Conservation (phyloP, 2,329 filamentous ascomycete genomes). For the Curvularia sp. region DNA sequence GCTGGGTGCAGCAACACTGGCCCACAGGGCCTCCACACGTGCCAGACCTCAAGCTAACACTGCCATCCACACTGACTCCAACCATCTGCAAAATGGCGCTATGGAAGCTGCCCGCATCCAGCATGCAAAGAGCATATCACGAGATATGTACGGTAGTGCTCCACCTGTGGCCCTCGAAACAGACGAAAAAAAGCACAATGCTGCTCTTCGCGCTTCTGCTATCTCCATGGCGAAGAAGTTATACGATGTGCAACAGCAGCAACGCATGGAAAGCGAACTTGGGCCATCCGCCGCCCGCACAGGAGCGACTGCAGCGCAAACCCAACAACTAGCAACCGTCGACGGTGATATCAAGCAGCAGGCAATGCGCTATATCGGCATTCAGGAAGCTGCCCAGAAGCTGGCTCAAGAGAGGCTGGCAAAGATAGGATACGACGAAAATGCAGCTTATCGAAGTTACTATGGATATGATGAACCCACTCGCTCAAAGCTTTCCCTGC, state of each 20-base stretch:
- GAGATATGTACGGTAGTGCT: slow-evolving; percentile 78
- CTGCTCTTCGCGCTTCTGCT: slow-evolving; percentile 80
- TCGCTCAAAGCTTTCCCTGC: slow-evolving; percentile 60
- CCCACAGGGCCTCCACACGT: slow-evolving; percentile 59
- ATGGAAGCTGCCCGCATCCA: slow-evolving; percentile 69
- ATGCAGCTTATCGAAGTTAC: slow-evolving; percentile 74
- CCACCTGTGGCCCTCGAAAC: slow-evolving; percentile 75
- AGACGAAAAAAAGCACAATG: slow-evolving; percentile 75
- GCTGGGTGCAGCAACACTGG: slow-evolving; percentile 74
- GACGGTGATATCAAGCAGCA: slow-evolving; percentile 61
- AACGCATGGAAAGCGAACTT: slow-evolving; percentile 59
- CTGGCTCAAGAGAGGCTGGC: slow-evolving; percentile 83
- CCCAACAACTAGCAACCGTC: slow-evolving; percentile 38
- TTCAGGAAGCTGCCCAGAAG: slow-evolving; percentile 88
- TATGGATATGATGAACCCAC: slow-evolving; percentile 69
- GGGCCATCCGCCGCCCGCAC: slow-evolving; percentile 46
- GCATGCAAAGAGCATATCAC: slow-evolving; percentile 72
- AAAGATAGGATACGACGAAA: slow-evolving; percentile 76
- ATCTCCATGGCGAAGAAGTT: slow-evolving; percentile 89
- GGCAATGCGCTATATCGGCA: slow-evolving; percentile 62
- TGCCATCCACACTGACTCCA: slow-evolving; percentile 32
- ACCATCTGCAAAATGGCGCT: slow-evolving; percentile 56
- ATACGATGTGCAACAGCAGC: slow-evolving; percentile 76
- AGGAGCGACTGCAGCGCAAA: slow-evolving; percentile 46
- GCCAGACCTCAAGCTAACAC: slow-evolving; percentile 25